Base-by-base conservation (phyloP, 108 stramenopile species). In the Cyclotella kingstonii region DNA sequence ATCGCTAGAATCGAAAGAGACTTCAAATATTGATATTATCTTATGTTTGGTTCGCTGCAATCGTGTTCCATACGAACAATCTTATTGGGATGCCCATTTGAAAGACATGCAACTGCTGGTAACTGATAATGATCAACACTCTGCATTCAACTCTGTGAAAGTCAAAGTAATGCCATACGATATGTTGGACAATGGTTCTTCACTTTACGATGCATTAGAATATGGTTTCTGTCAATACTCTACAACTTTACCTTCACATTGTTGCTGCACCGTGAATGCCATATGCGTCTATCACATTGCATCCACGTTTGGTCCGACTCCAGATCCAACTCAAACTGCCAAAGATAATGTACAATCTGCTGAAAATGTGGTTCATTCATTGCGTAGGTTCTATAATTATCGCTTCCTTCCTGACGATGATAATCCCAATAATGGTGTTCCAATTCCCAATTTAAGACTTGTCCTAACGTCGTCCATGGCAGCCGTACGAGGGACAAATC, bases 391-490 rank as follows among this genome's bases (percentile, higher is more conserved):
- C 41, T 14, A 36, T 14, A 38, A 8, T 46, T 12, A 51, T n/a
- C 14, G 1, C 23, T 29, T n/a, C 25, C 25, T 11, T 57, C 26
- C 42, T 35, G 12, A 11, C 36, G 36, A 38, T 31, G 76, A 68
- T 19, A 55, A 76, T 22, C 50, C 51, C 42, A 23, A 23, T 62
- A 19, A 47, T 2, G 25, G 54, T 22, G 25, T 44, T 18, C 25
- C 41, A 17, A 54, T 25, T 25, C 35, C 62, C 25, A 67, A 68
- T 40, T 18, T 66, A 11, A 60, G 79, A 27, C 49, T 92, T 26
- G 72, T 92, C 6, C 34, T 92, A 38, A 92, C 87, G 23, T 89
- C 87, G 21, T 85, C 84, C 54, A 92, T 92, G 91, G 91, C 87
- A 40, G 87, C 85, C 4, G 91, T 92, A 9, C 57, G 91, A 46